Base-by-base conservation (phyloP, 306 rosid species). In the Trifolium subterraneum region DNA sequence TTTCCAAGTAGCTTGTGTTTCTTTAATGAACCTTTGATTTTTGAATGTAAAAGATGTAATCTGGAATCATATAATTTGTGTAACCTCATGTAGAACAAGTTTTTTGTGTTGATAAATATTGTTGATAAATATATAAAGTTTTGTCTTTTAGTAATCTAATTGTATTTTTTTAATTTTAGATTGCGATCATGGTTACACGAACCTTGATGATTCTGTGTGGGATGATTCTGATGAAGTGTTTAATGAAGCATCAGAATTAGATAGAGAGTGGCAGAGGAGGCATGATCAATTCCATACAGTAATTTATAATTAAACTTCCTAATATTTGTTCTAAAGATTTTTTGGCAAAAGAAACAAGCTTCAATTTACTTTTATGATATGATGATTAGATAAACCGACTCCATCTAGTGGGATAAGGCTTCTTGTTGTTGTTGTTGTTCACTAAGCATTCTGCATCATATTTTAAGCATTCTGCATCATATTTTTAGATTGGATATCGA, bases 191-290 rank as follows among this genome's bases (percentile, higher is more conserved):
- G 85, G 71, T 79, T 79, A 84, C 76, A 64, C 68, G 64, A 63
- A 54, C 54, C 56, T 9, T 42, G 85, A 78, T 66, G 86, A 44
- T 41, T 73, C 71, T 58, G 9, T 67, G 41, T 83, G 87, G 90
- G 86, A 29, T 29, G 33, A 29, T 67, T 82, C 80, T 70, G 89
- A 82, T 48, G 88, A 78, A 29, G 86, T 87, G 63, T 67, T 83
- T 78, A 81, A 81, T 51, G 75, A 51, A n/a, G n/a, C 74, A 29
- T 78, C 79, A 36, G 92, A 83, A 72, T 73, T 90, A 83, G 82
- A 82, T 41, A 85, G 88, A 82, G 97, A 90, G 68, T 89, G 97
- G 93, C 89, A 87, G 75, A 79, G 76, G 77, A 85, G 97, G 84
- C 91, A 71, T 39, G 82, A 90, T n/a, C 86, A 89, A 79, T 89